Base-by-base conservation (phyloP, 1,284 basidiomycete genomes). In the Ganoderma leucocontextum region DNA sequence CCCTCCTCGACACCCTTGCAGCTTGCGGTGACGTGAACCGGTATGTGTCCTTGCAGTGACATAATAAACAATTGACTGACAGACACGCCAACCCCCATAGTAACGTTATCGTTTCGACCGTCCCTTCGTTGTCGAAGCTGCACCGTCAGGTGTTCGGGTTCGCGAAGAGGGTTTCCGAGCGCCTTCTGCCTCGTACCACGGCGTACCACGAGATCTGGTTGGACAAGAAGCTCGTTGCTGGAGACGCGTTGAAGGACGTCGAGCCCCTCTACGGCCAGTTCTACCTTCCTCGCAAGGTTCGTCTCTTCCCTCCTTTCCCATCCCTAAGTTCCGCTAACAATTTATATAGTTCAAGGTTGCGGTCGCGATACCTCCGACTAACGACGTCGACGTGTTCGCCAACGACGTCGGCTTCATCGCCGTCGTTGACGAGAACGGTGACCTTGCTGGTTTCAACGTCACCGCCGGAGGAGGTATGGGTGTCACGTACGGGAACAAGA, bases 141-240 rank as follows among this genome's bases (percentile, higher is more conserved):
- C 98, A 99, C 82, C 82, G 84, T 47, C 89, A 94, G 77, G 95
- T 96, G 22, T 96, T 91, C 78, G 86, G 93, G 62, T 98, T 98
- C 78, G 88, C 95, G n/a, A 95, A 92, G 79, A 84, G 85, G 63
- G 87, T 98, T 76, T 97, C 95, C 80, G 91, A 93, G 76, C 92
- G 95, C 78, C 88, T 99, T 25, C 86, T 98, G 44, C 97, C 97
- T 19, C 87, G 91, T 64, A 99, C 97, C 22, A 91, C 91, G 6
- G 97, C 98, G 2, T 99, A 99, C 82, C 96, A 98, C 80, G 98
- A 99, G 83, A 99, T 99, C 75, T 99, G 98, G 97, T 86, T 99
- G 63, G 96, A 99, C 85, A 95, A 97, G 84, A 97, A 98, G 84
- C 83, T 97, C 73, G 91, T 99, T 42, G 94, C 92, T 22, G 96